A percentile compares a stretch with the other conserved stretches of the same genome.
These are phyloP conservation scores for Aureobasidium sp. DNA, from an alignment of 2,329 filamentous ascomycete genomes.

Conservation along the genomic window DNA sequence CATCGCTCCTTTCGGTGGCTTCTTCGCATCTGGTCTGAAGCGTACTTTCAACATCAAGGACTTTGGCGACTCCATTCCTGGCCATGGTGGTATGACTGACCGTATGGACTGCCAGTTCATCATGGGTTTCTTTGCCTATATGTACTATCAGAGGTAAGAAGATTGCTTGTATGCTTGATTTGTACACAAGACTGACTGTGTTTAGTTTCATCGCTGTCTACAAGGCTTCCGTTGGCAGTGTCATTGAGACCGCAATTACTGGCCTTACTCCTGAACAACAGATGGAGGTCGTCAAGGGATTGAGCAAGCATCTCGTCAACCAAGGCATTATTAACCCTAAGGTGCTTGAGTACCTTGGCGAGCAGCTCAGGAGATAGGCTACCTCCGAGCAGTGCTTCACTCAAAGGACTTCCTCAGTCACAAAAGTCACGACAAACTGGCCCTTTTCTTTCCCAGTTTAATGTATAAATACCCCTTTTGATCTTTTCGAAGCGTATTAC, in stretches of 20 bases:
- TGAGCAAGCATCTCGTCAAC: constrained; percentile 56
- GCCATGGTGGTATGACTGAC: constrained; percentile 95
- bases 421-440: constrained; percentile 6
- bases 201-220: constrained; percentile 80
- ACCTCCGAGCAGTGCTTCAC: not conserved
- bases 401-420: not conserved
- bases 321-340: constrained; percentile 49
- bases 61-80: constrained; percentile 95
- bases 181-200: not conserved
- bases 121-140: constrained; percentile 97
- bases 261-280: constrained; percentile 85
- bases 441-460: not conserved
- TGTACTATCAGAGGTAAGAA: constrained; percentile 70
- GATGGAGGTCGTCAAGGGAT: constrained; percentile 61
- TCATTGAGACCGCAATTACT: constrained; percentile 86
- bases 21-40: constrained; percentile 96
- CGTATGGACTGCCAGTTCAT: constrained; percentile 99
- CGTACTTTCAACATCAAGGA: constrained; percentile 99
- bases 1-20: constrained; percentile 94
- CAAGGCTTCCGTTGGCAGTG: constrained; percentile 73
- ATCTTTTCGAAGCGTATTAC: not conserved
- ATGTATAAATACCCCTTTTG: constrained; percentile 10
- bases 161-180: no score
- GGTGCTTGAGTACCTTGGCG: constrained; percentile 33
- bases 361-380: constrained; percentile 18